Evolutionary conservation across 2,329 filamentous ascomycete species (phyloP), one percentile per base, ranked within the genome.

Genomic region (Penicillium sp.): DNA sequence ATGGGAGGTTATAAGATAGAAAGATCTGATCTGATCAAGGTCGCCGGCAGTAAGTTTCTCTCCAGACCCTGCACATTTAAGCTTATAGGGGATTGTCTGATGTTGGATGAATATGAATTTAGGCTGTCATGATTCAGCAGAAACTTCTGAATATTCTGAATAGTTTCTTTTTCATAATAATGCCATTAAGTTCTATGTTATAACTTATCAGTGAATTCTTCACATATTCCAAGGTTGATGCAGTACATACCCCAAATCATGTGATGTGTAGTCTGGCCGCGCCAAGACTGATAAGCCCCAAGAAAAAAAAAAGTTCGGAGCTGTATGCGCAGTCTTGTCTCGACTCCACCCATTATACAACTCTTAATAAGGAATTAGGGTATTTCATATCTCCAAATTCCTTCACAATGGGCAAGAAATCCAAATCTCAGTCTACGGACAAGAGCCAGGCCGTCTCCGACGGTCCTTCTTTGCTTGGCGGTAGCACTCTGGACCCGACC

Each of bases 401-500:
- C 14, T 27, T 48, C 53, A 68, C 56, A 31, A 74, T 74, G 72
- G 71, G 71, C 48, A 74, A 73, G 52, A 72, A 72, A 55, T 68
- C 65, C 24, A 74, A 72, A 33, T 67, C 67, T 1, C 66, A 69
- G 50, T 65, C 70, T 35, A 65, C 60, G 44, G 62, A 48, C 39
- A 60, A 67, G 53, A 63, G 55, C 49, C 59, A 59, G 49, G 45
- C 43, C 44, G 55, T 26, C 52, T 44, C 59, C 39, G 59, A 63
- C 39, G 59, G 54, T 57, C 68, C 71, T 56, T 62, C 74, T 37
- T 69, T 78, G 50, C 84, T 85, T 71, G 80, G 80, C 57, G 80
- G 88, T 52, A 84, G 84, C 72, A 80, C 81, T 58, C 79, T 91
- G 58, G 89, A 92, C 78, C 87, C 89, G 71, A 77, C 81, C 55